Evolutionary conservation across 306 rosid species (phyloP).

Genomic region (Corylus heterophylla): DNA sequence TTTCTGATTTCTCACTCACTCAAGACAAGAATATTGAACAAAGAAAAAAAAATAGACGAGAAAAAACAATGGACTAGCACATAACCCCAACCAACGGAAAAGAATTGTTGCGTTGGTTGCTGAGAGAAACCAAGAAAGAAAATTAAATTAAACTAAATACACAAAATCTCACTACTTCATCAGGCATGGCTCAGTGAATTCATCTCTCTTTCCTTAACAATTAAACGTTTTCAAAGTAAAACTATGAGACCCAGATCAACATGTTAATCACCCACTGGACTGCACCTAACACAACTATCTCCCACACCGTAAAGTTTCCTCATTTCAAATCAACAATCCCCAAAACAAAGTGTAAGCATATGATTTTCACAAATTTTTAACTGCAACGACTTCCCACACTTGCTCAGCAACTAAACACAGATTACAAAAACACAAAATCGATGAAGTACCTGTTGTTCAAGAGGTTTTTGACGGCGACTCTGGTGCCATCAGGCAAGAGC

Average conservation of each 20-base stretch:
- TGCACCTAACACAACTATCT: slow-evolving; percentile 4
- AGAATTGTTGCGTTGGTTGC: slow-evolving; percentile 18
- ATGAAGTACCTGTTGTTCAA: slow-evolving; percentile 79
- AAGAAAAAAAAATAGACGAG: background rate
- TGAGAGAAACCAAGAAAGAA: slow-evolving; percentile 21
- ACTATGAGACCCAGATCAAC: background rate
- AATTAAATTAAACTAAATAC: background rate
- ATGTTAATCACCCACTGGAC: slow-evolving; percentile 1
- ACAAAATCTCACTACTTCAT: background rate
- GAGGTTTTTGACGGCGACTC: slow-evolving; percentile 86
- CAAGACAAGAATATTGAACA: slow-evolving; percentile 39
- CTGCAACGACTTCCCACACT: background rate
- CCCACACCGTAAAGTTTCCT: slow-evolving; percentile 9
- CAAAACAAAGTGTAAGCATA: background rate
- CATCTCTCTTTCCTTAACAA: background rate
- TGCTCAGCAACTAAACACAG: slow-evolving; percentile 9
- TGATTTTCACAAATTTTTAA: background rate
- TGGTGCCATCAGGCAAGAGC: slow-evolving; percentile 66
- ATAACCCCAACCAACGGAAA: slow-evolving; percentile 19
- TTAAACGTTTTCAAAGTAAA: background rate
- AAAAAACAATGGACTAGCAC: slow-evolving; percentile 20
- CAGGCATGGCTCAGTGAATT: background rate
- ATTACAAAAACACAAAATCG: slow-evolving; percentile 3
- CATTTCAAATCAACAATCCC: background rate
- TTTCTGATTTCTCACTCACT: slow-evolving; percentile 14